Base-by-base conservation (phyloP, 2,329 filamentous ascomycete genomes). In the Cadophora sp. region DNA sequence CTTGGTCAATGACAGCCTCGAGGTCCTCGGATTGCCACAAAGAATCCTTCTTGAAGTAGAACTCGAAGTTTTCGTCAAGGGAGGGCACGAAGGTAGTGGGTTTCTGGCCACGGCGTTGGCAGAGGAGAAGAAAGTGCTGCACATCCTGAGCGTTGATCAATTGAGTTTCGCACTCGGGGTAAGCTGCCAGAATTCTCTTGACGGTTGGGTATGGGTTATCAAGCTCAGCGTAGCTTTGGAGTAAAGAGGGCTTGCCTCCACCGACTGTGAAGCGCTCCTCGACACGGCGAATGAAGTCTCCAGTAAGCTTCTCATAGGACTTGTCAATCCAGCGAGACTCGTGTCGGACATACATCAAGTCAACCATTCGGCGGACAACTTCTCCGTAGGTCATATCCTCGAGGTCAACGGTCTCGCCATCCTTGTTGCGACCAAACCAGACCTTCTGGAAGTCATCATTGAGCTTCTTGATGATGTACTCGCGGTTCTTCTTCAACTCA, bases 21-120 rank as follows among this genome's bases (percentile, higher is more conserved):
- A 99, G 85, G 76, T 99, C 96, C 81, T 99, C 96, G 0, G 96
- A 98, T 81, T 99, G 96, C 96, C 96, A 99, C 8, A 99, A 87
- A 1, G 96, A 99, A 80, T 99, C 96, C 84, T 99, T 99, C 89
- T 99, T 99, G 90, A 99, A 99, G 84, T 93, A 99, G 82, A 96
- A 97, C 78, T 99, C 96, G 73, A 99, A 99, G 78, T 95, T 97
- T 70, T 97, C 94, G 75, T 99, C 96, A 24, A 99, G 85, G n/a
- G 91, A 85, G 5, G 96, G 96, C 36, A 99, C 94, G 78, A 99
- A 99, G 0, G 95, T 96, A 33, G 96, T 92, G 2, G 96, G 96
- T 86, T 99, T 99, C 84, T 99, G 96, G 48, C 91, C 91, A 58
- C 91, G 92, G 45, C 94, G 90, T 81, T 96, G 90, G 85, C 94